A percentile compares a stretch with the other conserved stretches of the same genome.
Conservation (phyloP, 108 stramenopile genomes). For the Schizochytrium sp. region DNA sequence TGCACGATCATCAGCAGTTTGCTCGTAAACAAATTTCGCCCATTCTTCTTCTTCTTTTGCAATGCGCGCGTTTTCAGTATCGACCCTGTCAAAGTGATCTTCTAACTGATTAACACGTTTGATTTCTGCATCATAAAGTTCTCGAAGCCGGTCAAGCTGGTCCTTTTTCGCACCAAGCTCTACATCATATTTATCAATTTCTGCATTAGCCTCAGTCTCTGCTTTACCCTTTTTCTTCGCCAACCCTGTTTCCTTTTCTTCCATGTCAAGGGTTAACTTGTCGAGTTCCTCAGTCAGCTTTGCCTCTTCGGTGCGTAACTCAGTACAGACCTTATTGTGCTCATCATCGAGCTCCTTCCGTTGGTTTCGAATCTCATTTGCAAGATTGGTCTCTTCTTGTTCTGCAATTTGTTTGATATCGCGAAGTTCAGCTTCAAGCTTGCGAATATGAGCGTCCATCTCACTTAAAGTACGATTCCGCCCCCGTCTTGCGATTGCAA, state of each 20-base stretch:
- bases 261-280: slow-evolving; percentile 33
- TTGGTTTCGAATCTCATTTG: neutral
- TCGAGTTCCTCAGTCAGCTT: slow-evolving; percentile 37
- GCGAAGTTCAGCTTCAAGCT: slow-evolving; percentile 1
- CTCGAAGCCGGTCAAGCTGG: slow-evolving; percentile 19
- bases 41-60: slow-evolving; percentile 15
- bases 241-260: slow-evolving; percentile 16
- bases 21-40: neutral
- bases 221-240: slow-evolving; percentile 10
- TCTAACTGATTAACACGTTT: neutral
- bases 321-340: neutral
- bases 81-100: slow-evolving; percentile 10
- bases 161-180: neutral
- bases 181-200: neutral
- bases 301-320: neutral
- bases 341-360: neutral
- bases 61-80: slow-evolving; percentile 36
- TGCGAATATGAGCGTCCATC: neutral
- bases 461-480: slow-evolving; percentile 39
- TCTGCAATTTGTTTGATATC: slow-evolving; percentile 26
- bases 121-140: neutral
- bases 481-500: neutral
- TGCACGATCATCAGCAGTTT: neutral
- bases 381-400: neutral
- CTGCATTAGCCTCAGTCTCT: neutral